These are phyloP conservation scores for Alternaria angustiovoidea DNA, from an alignment of 2,329 filamentous ascomycete genomes.

Conservation along the genomic window DNA sequence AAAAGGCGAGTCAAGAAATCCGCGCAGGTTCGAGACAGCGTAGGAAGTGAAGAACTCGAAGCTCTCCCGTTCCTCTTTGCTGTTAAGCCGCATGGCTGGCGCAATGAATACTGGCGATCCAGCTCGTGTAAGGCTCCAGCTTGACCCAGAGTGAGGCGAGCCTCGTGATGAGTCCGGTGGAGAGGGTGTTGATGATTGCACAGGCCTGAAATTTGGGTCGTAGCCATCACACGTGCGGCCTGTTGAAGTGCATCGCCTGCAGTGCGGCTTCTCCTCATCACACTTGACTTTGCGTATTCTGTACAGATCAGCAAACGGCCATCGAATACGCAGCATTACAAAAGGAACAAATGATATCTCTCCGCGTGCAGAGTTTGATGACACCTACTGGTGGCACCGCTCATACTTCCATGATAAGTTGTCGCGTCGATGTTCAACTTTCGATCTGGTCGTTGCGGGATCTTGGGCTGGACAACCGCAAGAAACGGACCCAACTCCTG, in stretches of 20 bases:
- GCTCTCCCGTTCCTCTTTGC: conserved; percentile 34
- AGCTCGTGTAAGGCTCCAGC: conserved; percentile 9
- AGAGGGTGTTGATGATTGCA: conserved; percentile 5
- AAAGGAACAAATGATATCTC: neutral
- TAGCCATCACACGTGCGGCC: conserved; percentile 47
- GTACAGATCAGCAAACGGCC: conserved; percentile 6
- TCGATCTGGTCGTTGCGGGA: neutral
- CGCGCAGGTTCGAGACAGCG: conserved; percentile 35
- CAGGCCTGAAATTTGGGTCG: conserved; percentile 16
- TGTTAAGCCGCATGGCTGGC: conserved; percentile 29
- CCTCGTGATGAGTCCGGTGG: conserved; percentile 1
- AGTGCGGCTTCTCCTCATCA: conserved; percentile 44
- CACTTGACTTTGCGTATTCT: conserved; percentile 48
- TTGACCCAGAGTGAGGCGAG: neutral
- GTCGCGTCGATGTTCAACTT: neutral
- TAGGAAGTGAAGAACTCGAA: conserved; percentile 44
- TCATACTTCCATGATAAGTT: neutral
- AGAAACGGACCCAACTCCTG: neutral
- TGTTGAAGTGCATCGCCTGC: conserved; percentile 42
- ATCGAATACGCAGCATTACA: neutral
- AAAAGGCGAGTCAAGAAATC: conserved; percentile 41
- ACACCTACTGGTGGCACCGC: neutral
- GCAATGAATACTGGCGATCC: conserved; percentile 21
- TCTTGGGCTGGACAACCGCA: neutral
- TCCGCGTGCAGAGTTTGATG: neutral